Percentiles rank a stretch among this genome's conserved stretches.
These are phyloP conservation scores for Globisporangium acanthophoron DNA, from an alignment of 352 stramenopile genomes.

Conservation along the genomic window DNA sequence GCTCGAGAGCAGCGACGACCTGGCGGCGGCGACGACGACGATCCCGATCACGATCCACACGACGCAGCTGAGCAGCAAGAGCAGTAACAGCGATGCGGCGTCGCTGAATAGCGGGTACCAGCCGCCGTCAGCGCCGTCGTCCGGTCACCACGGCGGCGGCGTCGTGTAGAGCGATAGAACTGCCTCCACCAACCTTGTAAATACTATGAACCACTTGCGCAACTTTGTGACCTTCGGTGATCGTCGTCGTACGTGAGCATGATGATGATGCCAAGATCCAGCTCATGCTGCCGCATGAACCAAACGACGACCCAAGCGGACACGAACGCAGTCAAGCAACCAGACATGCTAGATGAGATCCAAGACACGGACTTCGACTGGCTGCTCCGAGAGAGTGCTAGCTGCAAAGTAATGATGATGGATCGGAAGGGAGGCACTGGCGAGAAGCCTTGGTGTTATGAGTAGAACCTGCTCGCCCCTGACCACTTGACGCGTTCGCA, in stretches of 20 bases:
- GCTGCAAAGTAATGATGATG: too few species aligned
- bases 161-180: not conserved
- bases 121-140: not conserved
- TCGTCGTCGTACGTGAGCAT: too few species aligned
- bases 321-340: not conserved
- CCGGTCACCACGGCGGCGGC: not conserved
- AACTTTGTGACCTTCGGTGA: too few species aligned
- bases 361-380: not conserved
- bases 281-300: conserved; percentile 9
- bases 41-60: conserved; percentile 17
- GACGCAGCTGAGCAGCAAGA: conserved; percentile 1
- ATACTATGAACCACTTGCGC: not conserved
- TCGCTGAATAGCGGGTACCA: conserved; percentile 14
- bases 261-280: conserved; percentile 12
- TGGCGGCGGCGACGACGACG: conserved; percentile 3
- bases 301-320: not conserved
- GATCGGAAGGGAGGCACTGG: too few species aligned
- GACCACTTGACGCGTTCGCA: not conserved
- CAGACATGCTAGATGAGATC: not conserved
- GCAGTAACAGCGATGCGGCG: conserved; percentile 18
- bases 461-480: not conserved
- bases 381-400: not conserved
- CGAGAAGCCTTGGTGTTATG: not conserved
- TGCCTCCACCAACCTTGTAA: not conserved
- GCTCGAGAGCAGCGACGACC: conserved; percentile 4